Conservation (phyloP, 1,284 basidiomycete species). For the Pisolithus thermaeus region DNA sequence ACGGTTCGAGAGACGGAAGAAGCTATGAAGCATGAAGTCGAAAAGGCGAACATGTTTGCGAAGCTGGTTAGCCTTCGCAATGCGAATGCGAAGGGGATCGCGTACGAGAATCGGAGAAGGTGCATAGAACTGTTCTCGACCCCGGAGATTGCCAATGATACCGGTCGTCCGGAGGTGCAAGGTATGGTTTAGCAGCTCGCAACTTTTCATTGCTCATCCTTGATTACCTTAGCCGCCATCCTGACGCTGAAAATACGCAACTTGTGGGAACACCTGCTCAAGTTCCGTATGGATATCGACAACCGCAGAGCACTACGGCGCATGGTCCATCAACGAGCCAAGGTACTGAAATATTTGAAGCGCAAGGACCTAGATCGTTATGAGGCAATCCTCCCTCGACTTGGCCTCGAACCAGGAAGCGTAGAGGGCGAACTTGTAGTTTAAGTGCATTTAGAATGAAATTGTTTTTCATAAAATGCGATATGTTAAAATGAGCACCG, state of each 20-base stretch:
- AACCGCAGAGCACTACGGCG: conserved; percentile 71
- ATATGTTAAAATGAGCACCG: no score
- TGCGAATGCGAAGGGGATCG: conserved; percentile 78
- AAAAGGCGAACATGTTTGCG: conserved; percentile 63
- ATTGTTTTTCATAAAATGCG: no score
- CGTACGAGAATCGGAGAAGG: conserved; percentile 79
- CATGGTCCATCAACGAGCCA: conserved; percentile 80
- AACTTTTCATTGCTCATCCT: conserved; percentile 3
- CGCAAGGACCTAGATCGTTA: conserved; percentile 65
- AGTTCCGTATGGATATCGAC: conserved; percentile 71
- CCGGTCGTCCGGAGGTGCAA: conserved; percentile 85
- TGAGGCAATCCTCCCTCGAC: conserved; percentile 62
- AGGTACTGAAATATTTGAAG: conserved; percentile 79
- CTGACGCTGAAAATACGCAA: conserved; percentile 84
- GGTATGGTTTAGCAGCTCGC: conserved; percentile 39
- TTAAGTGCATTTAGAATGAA: conserved; percentile 15
- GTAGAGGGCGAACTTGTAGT: conserved; percentile 88
- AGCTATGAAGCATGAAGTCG: conserved; percentile 38
- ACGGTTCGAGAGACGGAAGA: conserved; percentile 15
- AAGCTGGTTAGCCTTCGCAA: conserved; percentile 81
- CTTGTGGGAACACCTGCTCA: conserved; percentile 68
- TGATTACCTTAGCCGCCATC: conserved; percentile 61
- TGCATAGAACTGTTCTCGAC: conserved; percentile 79
- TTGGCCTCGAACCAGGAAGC: conserved; percentile 73
- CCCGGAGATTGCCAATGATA: conserved; percentile 62